A percentile compares a stretch with the other conserved stretches of the same genome.
Conservation (phyloP, 2,329 filamentous ascomycete species). For the Paramyrothecium roridum region DNA sequence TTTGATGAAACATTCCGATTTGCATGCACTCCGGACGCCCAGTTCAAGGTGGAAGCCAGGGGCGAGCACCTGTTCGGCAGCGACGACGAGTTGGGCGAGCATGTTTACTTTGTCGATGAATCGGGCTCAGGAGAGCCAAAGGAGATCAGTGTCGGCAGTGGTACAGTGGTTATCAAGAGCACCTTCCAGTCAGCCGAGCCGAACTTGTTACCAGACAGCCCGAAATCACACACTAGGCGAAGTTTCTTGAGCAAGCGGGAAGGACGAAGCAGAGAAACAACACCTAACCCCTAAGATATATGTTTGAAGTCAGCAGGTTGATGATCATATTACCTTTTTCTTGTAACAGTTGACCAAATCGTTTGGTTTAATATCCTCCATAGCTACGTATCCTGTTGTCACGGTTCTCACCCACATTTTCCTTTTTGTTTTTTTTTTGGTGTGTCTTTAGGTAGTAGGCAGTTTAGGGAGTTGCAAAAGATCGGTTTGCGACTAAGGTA, state of each 20-base stretch:
- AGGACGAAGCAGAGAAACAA: conserved; percentile 36
- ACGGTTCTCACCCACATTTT: too few relatives aligned
- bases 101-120: conserved; percentile 89
- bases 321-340: too few relatives aligned
- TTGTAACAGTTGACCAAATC: too few relatives aligned
- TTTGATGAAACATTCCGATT: conserved; percentile 81
- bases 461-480: not conserved
- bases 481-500: not conserved
- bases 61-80: conserved; percentile 82
- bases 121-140: conserved; percentile 66
- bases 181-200: conserved; percentile 59
- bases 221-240: conserved; percentile 44
- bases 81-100: conserved; percentile 81
- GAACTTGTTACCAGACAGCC: conserved; percentile 39
- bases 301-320: too few relatives aligned
- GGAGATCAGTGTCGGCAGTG: conserved; percentile 68
- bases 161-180: conserved; percentile 70
- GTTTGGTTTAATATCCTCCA: too few relatives aligned
- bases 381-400: too few relatives aligned
- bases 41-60: conserved; percentile 84
- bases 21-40: conserved; percentile 73
- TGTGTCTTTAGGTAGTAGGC: too few relatives aligned
- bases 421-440: too few relatives aligned
- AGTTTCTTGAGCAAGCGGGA: conserved; percentile 56
- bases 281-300: conserved; percentile 28